A percentile compares a stretch with the other conserved stretches of the same genome.
phyloP scores from a whole-genome alignment of 352 stramenopile species.

The Pythium angustatum region DNA sequence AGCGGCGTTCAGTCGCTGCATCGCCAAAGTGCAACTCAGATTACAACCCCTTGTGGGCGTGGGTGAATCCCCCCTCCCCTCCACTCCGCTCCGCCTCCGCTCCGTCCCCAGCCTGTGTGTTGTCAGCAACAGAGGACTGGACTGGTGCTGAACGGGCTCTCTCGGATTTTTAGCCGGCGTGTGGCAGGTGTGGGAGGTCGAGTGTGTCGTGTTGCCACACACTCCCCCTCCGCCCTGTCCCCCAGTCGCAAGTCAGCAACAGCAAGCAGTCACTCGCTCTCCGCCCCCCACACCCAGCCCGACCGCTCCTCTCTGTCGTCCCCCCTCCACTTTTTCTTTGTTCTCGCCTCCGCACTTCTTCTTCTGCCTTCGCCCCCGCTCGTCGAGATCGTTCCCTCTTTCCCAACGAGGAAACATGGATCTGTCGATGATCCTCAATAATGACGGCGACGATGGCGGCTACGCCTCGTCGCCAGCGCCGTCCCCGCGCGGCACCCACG shows the following conservation, averaged over 20 bases:
- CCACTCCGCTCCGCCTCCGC: conserved; percentile 7
- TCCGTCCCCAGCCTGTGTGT: conserved; percentile 12
- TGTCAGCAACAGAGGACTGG: conserved; percentile 30
- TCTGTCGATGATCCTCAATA: conserved; percentile 33
- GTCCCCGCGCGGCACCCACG: conserved; percentile 4
- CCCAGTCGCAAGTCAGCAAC: conserved; percentile 34
- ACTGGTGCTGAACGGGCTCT: conserved; percentile 27
- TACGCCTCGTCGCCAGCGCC: conserved; percentile 20
- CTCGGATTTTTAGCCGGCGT: conserved; percentile 26
- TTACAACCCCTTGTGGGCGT: conserved; percentile 23
- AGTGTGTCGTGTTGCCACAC: conserved; percentile 30
- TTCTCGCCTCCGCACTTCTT: conserved; percentile 21
- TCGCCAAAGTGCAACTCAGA: conserved; percentile 37
- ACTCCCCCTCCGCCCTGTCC: conserved; percentile 13
- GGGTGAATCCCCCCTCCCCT: conserved; percentile 19
- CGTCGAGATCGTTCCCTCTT: not conserved
- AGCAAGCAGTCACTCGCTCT: conserved; percentile 28
- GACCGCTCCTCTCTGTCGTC: conserved; percentile 6
- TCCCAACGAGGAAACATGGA: conserved; percentile 27
- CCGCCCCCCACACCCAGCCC: conserved; percentile 4
- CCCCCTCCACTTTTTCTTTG: conserved; percentile 20
- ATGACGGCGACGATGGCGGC: conserved; percentile 24
- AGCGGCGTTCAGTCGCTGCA: conserved; percentile 32
- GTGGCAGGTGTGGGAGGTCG: conserved; percentile 15
- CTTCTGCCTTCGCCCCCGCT: conserved; percentile 14